Evolutionary conservation across 2,329 filamentous ascomycete genomes (phyloP), one percentile per base, ranked within the genome.

Genomic region (Talaromyces sp.): DNA sequence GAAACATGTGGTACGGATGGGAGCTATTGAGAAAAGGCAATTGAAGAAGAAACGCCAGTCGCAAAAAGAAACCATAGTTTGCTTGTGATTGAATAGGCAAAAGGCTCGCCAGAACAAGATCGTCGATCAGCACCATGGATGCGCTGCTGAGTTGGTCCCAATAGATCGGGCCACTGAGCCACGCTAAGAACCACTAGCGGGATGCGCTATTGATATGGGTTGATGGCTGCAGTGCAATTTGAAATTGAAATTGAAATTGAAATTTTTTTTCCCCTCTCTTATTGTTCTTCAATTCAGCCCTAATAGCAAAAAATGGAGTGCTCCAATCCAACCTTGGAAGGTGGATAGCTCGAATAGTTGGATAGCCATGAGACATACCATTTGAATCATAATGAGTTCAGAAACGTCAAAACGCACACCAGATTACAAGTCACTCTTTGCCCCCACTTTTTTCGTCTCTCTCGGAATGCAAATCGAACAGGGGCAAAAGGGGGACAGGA

Each of bases 201-300:
- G 30, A 30, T 57, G 54, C 53, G 43, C 60, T 62, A 63, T 63
- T 56, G 55, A 54, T 9, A 27, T 27, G 24, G 24, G 24, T 27
- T 27, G 24, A 27, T 27, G 17, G 42, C 42, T 47, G 20, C 14
- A 52, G 30, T 47, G 35, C n/a, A n/a, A n/a, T n/a, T n/a, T n/a
- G n/a, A n/a, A n/a, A n/a, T n/a, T n/a, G n/a, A n/a, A n/a, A n/a
- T n/a, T n/a, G n/a, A n/a, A n/a, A n/a, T n/a, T n/a, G n/a, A n/a
- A n/a, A n/a, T n/a, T n/a, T n/a, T n/a, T n/a, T n/a, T n/a, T n/a
- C n/a, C n/a, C n/a, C n/a, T n/a, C n/a, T n/a, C n/a, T n/a, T n/a
- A n/a, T n/a, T n/a, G n/a, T n/a, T n/a, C n/a, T n/a, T n/a, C 49
- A 42, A 40, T 47, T 52, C 33, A 42, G 39, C 39, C 22, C 24